Evolutionary conservation across 2,329 filamentous ascomycete genomes (phyloP).

Genomic region (Neurospora sp.): DNA sequence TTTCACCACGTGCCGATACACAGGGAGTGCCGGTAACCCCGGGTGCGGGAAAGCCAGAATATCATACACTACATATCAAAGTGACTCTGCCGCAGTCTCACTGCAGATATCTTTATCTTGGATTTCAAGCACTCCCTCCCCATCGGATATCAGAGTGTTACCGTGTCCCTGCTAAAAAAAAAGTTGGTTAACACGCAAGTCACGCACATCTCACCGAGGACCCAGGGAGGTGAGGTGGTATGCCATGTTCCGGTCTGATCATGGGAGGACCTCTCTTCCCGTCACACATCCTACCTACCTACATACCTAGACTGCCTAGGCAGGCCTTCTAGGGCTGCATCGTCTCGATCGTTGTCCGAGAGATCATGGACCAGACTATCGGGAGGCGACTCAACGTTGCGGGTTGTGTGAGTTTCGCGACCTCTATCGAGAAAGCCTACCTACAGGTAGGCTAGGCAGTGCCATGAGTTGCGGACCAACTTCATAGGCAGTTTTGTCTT

Average conservation of each 20-base stretch:
- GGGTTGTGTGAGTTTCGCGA: neutral
- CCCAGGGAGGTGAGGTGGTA: neutral
- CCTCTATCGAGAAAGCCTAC: neutral
- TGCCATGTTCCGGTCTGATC: neutral
- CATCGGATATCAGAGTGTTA: neutral
- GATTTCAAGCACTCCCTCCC: neutral
- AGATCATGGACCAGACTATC: neutral
- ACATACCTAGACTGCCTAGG: neutral
- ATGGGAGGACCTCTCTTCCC: neutral
- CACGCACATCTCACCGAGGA: neutral
- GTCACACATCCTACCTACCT: neutral
- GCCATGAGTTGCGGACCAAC: neutral
- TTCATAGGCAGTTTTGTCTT: neutral
- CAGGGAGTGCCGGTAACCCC: neutral
- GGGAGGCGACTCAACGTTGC: neutral
- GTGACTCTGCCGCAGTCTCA: neutral
- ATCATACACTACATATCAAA: neutral
- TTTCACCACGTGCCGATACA: neutral
- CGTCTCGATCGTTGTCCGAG: neutral
- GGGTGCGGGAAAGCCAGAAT: neutral
- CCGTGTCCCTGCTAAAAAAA: neutral
- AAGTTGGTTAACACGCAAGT: neutral
- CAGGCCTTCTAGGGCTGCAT: neutral
- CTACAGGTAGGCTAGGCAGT: neutral
- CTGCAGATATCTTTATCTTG: neutral